Evolutionary conservation across 1,284 basidiomycete genomes (phyloP).

Genomic region (Tylopilus sp.): DNA sequence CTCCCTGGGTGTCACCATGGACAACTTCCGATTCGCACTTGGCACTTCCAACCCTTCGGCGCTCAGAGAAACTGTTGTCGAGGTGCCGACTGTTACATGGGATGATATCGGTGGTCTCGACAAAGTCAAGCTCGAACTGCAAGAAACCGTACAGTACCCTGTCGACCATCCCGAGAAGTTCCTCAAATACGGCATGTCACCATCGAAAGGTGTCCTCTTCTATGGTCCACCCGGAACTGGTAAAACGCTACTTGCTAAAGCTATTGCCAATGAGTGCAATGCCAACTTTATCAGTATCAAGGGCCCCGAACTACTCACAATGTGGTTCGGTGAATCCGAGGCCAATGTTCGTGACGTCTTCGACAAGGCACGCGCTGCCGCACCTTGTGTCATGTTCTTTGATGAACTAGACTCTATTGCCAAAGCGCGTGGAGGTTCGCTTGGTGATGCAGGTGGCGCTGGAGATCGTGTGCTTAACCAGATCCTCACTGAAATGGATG

Average conservation of each 20-base stretch:
- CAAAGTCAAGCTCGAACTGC: conserved; percentile 98
- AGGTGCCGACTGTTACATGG: conserved; percentile 95
- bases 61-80: conserved; percentile 86
- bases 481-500: conserved; percentile 99
- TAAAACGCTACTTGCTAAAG: conserved; percentile 95
- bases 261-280: conserved; percentile 99
- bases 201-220: conserved; percentile 97
- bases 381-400: conserved; percentile 99
- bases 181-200: conserved; percentile 99
- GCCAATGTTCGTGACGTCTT: conserved; percentile 99
- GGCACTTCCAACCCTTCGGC: conserved; percentile 87
- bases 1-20: conserved; percentile 88
- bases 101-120: conserved; percentile 99
- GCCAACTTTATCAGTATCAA: conserved; percentile 98
- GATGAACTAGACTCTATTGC: conserved; percentile 99
- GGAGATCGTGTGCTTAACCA: conserved; percentile 97
- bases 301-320: conserved; percentile 95
- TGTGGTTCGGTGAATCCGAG: conserved; percentile 99
- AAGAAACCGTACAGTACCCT: conserved; percentile 99
- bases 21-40: conserved; percentile 89
- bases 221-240: conserved; percentile 97
- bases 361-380: conserved; percentile 98
- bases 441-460: conserved; percentile 92
- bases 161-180: conserved; percentile 99
- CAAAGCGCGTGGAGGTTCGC: conserved; percentile 86